Evolutionary conservation across 768 basidiomycete genomes (phyloP).

Genomic region (Lentinula sp.): DNA sequence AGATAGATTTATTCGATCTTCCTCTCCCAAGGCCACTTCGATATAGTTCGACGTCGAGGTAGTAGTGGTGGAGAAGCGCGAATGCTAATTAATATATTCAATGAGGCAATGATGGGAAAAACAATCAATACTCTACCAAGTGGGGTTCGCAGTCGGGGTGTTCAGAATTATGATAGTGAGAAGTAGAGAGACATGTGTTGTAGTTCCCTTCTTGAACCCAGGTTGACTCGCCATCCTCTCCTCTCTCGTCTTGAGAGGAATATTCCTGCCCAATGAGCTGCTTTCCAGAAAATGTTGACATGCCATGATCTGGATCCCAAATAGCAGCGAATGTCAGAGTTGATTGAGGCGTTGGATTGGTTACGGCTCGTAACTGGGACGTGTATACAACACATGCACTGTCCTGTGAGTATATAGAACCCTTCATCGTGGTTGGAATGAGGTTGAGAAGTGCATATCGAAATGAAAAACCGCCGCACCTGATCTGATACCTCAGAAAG

Average conservation of each 20-base stretch:
- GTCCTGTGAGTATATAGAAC: slow-evolving; percentile 8
- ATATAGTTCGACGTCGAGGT: slow-evolving; percentile 25
- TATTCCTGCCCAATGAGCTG: slow-evolving; percentile 24
- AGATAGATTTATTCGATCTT: not conserved
- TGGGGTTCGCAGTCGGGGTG: slow-evolving; percentile 12
- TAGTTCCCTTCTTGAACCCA: not conserved
- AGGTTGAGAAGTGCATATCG: not conserved
- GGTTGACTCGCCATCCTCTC: not conserved
- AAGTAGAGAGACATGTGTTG: slow-evolving; percentile 3
- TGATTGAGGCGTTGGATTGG: slow-evolving; percentile 26
- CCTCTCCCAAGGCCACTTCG: slow-evolving; percentile 8
- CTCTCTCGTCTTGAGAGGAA: not conserved
- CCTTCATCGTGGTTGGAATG: not conserved
- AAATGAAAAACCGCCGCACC: not conserved
- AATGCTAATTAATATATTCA: slow-evolving; percentile 14
- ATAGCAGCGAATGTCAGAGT: slow-evolving; percentile 45
- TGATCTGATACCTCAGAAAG: slow-evolving; percentile 4
- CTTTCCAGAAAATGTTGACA: slow-evolving; percentile 42
- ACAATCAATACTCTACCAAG: slow-evolving; percentile 1
- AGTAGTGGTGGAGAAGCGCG: slow-evolving; percentile 29
- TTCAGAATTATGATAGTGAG: not conserved
- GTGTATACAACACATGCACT: slow-evolving; percentile 7
- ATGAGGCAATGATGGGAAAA: not conserved
- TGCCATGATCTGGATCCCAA: slow-evolving; percentile 44
- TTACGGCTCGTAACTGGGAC: not conserved